Evolutionary conservation across 805 yeast species (phyloP).

Genomic region (Ogataea trehalophila): DNA sequence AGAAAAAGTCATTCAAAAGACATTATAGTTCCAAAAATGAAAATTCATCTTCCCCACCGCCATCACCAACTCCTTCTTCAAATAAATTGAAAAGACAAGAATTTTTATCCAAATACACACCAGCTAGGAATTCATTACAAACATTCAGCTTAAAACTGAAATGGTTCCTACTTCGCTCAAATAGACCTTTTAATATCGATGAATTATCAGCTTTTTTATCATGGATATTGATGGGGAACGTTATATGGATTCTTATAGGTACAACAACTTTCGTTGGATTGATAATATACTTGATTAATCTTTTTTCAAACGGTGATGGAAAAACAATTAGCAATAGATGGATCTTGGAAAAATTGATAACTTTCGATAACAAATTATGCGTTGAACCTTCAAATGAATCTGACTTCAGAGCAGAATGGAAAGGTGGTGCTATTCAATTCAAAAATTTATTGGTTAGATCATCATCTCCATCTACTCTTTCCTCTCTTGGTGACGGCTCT

Average conservation of each 20-base stretch:
- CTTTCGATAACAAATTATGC: constrained; percentile 29
- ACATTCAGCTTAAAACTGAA: constrained; percentile 23
- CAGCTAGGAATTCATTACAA: constrained; percentile 3
- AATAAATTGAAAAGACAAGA: constrained; percentile 4
- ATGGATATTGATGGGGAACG: constrained; percentile 54
- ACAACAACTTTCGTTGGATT: constrained; percentile 53
- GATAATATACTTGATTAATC: constrained; percentile 40
- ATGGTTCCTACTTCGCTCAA: constrained; percentile 46
- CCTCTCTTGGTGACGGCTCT: constrained; percentile 5
- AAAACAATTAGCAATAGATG: constrained; percentile 20
- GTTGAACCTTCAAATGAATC: constrained; percentile 21
- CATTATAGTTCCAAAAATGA: background rate
- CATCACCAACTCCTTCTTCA: background rate
- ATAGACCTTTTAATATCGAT: constrained; percentile 44
- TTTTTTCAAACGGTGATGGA: constrained; percentile 15
- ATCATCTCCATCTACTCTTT: background rate
- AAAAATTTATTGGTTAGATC: constrained; percentile 33
- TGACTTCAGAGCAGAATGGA: constrained; percentile 38
- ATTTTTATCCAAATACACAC: constrained; percentile 11
- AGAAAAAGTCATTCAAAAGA: background rate
- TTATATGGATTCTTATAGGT: constrained; percentile 50
- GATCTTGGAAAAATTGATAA: constrained; percentile 26
- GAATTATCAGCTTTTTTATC: constrained; percentile 52
- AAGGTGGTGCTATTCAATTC: constrained; percentile 46
- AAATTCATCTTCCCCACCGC: background rate